Conservation (phyloP, 805 yeast species). For the Kodamaea fukazawae region DNA sequence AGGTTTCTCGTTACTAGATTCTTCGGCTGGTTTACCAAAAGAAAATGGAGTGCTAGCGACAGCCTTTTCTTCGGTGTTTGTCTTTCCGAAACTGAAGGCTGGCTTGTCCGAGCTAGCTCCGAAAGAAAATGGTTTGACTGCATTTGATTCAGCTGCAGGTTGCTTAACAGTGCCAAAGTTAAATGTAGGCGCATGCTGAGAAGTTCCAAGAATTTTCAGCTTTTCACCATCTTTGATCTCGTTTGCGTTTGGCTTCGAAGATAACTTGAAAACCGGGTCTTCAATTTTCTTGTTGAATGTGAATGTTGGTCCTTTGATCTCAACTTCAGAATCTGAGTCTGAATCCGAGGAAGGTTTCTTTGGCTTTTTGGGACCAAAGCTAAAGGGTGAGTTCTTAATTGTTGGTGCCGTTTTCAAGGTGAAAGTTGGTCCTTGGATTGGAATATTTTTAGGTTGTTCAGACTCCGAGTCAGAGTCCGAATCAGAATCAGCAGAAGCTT, state of each 20-base stretch:
- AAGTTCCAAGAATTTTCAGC: background rate
- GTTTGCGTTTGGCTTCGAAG: background rate
- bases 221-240: constrained; percentile 3
- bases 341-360: constrained; percentile 37
- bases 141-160: constrained; percentile 13
- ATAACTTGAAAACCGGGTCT: constrained; percentile 31
- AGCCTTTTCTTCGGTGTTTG: background rate
- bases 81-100: constrained; percentile 13
- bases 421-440: constrained; percentile 38
- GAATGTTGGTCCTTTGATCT: constrained; percentile 73
- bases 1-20: background rate
- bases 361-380: constrained; percentile 33
- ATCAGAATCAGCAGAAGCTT: constrained; percentile 6
- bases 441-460: constrained; percentile 23
- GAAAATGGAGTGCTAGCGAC: constrained; percentile 12
- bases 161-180: constrained; percentile 28
- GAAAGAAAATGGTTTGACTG: constrained; percentile 20
- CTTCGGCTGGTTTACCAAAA: constrained; percentile 20
- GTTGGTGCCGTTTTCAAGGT: constrained; percentile 26
- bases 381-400: constrained; percentile 35
- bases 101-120: constrained; percentile 17
- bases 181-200: constrained; percentile 23
- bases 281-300: constrained; percentile 37
- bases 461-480: constrained; percentile 17
- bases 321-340: constrained; percentile 58